Base-by-base conservation (phyloP, 192 early-diverging fungal genomes). In the Cetraspora pellucida region DNA sequence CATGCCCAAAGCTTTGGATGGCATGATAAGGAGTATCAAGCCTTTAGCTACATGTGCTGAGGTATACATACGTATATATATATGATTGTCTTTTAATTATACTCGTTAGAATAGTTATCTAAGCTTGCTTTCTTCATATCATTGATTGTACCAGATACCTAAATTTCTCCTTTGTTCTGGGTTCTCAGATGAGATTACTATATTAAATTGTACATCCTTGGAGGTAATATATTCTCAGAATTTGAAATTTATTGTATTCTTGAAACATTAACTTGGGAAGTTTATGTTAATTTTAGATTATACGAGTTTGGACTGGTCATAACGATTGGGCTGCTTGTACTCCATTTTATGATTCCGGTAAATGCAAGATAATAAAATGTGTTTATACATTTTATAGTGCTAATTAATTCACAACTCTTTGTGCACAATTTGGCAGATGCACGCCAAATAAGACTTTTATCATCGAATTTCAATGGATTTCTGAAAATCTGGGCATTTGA, bases 231-330 rank as follows among this genome's bases (percentile, higher is more conserved):
- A 45, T 31, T 31, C 14, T 68, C 10, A 58, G 10, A 10, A 23
- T 75, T 37, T 66, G 25, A 25, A 31, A 60, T 14, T 6, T 14
- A 44, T 50, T 37, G 8, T 77, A 19, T 46, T 11, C 30, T 27
- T 23, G 19, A 55, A 55, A 21, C 10, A 44, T n/a, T 10, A 25
- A 27, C 27, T 43, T 43, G 17, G 43, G 1, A 8, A 10, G 16
- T 57, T 21, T 10, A 4, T 54, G 50, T 19, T 57, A 23, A 37
- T n/a, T 23, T 31, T 54, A 89, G 80, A 75, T 88, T 46, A 82
- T 89, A 11, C 74, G 88, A 59, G 83, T 89, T 16, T 89, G 88
- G 88, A 85, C 82, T 21, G 87, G 86, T 2, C 88, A 89, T 67
- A 57, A 80, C 31, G 82, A 88, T 61, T 89, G 88, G 88, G 85